Base-by-base conservation (phyloP, 75 land plant genomes). In the Sequoia sempervirens region DNA sequence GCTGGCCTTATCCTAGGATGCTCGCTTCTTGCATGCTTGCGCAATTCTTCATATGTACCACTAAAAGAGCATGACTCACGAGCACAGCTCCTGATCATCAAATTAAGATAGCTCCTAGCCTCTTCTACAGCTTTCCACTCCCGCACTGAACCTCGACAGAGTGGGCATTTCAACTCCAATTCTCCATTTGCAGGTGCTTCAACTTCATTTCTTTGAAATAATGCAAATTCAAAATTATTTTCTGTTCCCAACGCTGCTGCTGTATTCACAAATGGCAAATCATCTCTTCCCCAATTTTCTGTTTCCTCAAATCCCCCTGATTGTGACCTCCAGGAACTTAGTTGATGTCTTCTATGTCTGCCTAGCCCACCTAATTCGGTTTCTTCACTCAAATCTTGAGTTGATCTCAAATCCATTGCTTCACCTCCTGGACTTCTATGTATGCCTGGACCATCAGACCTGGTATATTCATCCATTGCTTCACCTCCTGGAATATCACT, bases 1-100 rank as follows among this genome's bases (percentile, higher is more conserved):
- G 91, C 86, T 13, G 96, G 96, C 30, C 95, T 83, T 10, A 89
- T 83, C 11, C 85, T 84, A 15, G 95, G 95, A 80, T 95, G 96
- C 23, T 83, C 85, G 45, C 90, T 88, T 58, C 95, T 90, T 36
- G 96, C 95, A 89, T 95, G 96, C 73, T 88, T 81, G 3, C 96
- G 88, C 34, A 93, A 82, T 56, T 95, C 96, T 45, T 90, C 86
- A 80, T 95, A 95, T 72, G 84, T 91, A 18, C 96, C 96, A 73
- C 66, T 32, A 45, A 95, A 93, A 4, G 88, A 86, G 80, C 96
- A 95, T 38, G 93, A 87, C 50, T 95, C 96, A 37, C 86, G 56
- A 15, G 96, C 89, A 82, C 96, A 95, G 82, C 86, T 88, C 85
- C 95, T 83, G 36, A 83, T 45, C 74, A 90, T 93, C 72, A 84